Evolutionary conservation across 768 basidiomycete genomes (phyloP), one percentile per base, ranked within the genome.

Genomic region (Boletus reticuloceps): DNA sequence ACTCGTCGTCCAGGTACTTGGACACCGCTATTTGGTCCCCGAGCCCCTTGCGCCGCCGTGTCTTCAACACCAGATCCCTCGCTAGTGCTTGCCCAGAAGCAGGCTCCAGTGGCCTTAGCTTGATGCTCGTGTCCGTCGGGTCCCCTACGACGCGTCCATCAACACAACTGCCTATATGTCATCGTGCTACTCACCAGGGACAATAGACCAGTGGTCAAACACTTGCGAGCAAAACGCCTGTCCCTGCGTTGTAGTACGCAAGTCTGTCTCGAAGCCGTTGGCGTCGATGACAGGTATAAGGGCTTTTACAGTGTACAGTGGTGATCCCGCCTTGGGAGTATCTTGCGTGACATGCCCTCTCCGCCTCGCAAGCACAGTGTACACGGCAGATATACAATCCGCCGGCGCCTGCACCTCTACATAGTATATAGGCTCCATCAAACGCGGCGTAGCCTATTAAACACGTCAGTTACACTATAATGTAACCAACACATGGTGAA

Each of bases 311-410:
- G 97, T 99, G 75, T 97, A 98, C 49, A 99, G 72, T 20, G 97
- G 97, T 27, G 95, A 98, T 53, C 97, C 97, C 8, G 96, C 94
- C 72, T 98, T 99, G 31, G 97, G 95, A 22, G 93, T 88, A 69
- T 99, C 97, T 69, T 97, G 92, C 1, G 96, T 98, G 60, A 99
- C 97, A 71, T 99, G 97, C n/a, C 97, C 97, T 73, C 97, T 85
- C 55, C 97, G 88, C 56, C 97, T 84, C n/a, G 97, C 95, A 50
- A 99, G 89, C 43, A 98, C 97, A 6, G 94, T 97, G 72, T 98
- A 98, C 36, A 99, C 95, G 12, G 95, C 94, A 20, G 97, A 97
- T 59, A 99, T 95, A 68, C 97, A 98, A 69, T 99, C 97, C 17
- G 95, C 94, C 9, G 97, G 97, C 8, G 96, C 92, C 72, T 98